Conservation (phyloP, 2,329 filamentous ascomycete species). For the Macrophomina pseudophaseolina region DNA sequence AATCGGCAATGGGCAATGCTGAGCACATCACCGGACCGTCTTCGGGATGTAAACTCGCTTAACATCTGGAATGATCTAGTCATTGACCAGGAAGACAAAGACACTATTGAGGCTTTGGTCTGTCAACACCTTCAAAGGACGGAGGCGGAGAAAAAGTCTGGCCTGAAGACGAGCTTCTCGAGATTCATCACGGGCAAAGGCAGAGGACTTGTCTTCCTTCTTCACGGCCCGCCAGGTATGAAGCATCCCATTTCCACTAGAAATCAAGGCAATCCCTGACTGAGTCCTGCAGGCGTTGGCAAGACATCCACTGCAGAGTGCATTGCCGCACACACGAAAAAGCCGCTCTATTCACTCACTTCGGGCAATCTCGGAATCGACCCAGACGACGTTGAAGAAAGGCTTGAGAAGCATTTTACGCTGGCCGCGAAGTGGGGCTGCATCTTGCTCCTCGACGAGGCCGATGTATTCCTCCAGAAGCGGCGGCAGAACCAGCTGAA, state of each 20-base stretch:
- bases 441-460: slow-evolving; percentile 23
- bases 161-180: neutral
- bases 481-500: neutral
- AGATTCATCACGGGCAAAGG: slow-evolving; percentile 42
- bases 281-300: neutral
- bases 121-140: neutral
- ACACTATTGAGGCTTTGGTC: neutral
- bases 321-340: slow-evolving; percentile 36
- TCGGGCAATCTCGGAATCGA: slow-evolving; percentile 14
- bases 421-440: neutral
- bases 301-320: slow-evolving; percentile 40
- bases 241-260: too few species aligned
- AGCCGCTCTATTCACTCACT: slow-evolving; percentile 37
- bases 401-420: neutral
- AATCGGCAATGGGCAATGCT: neutral
- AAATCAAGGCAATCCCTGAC: slow-evolving; percentile 27
- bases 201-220: slow-evolving; percentile 17
- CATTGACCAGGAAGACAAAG: neutral
- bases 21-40: neutral
- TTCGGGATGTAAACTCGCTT: neutral
- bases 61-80: neutral
- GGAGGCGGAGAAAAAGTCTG: neutral
- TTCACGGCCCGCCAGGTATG: slow-evolving; percentile 14
- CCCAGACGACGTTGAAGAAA: neutral
- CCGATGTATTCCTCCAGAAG: slow-evolving; percentile 23